A percentile compares a stretch with the other conserved stretches of the same genome.
Evolutionary conservation across 2,329 filamentous ascomycete genomes (phyloP).

Genomic region (Aspergillus brunneoviolaceus): DNA sequence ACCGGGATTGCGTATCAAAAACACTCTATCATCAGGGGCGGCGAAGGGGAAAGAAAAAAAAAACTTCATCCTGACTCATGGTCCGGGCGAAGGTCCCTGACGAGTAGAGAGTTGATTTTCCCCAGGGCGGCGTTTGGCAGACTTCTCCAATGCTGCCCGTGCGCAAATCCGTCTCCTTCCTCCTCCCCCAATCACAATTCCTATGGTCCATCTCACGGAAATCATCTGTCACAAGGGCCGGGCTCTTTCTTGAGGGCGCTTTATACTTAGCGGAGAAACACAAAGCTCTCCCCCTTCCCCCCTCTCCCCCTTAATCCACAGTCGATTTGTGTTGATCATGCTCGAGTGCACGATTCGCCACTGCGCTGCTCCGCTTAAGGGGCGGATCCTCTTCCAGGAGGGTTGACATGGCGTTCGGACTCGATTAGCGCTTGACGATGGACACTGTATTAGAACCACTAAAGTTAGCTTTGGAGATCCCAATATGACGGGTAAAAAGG

Average conservation of each 20-base stretch:
- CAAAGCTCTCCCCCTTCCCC: neutral
- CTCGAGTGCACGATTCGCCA: constrained; percentile 28
- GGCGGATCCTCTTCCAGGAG: constrained; percentile 20
- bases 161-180: constrained; percentile 16
- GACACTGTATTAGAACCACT: constrained; percentile 49
- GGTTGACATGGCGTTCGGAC: constrained; percentile 14
- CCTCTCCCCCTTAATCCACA: constrained; percentile 16
- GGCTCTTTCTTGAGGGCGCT: constrained; percentile 23
- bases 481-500: neutral
- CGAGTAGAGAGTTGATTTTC: constrained; percentile 20
- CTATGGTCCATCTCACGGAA: constrained; percentile 27
- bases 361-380: constrained; percentile 28
- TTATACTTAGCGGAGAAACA: constrained; percentile 20
- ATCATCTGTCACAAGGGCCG: constrained; percentile 27
- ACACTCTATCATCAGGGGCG: constrained; percentile 14
- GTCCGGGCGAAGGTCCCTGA: constrained; percentile 17
- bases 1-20: constrained; percentile 14
- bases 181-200: constrained; percentile 20
- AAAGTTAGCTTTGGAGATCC: constrained; percentile 25
- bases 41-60: neutral
- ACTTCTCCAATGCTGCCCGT: constrained; percentile 19
- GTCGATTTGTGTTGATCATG: constrained; percentile 7
- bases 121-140: constrained; percentile 21
- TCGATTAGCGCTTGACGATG: constrained; percentile 66
- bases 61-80: constrained; percentile 16